Evolutionary conservation across 495 filamentous ascomycete genomes (phyloP).

Genomic region (Penicillium odoratum): DNA sequence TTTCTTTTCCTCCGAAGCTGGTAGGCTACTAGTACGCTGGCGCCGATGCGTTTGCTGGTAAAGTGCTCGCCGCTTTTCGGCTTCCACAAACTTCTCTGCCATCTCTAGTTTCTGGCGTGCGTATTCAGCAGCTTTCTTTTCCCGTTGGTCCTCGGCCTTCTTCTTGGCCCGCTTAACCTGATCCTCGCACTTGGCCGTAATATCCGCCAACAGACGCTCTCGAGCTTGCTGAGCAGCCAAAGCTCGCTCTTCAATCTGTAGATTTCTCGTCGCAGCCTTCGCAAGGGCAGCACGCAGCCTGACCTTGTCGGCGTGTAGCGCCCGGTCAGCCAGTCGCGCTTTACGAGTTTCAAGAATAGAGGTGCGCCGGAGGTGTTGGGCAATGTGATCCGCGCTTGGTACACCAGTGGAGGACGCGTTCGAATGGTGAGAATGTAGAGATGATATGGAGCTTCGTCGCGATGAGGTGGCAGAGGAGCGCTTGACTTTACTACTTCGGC

Average conservation of each 20-base stretch:
- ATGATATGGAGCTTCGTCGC: constrained; percentile 86
- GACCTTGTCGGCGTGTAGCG: constrained; percentile 96
- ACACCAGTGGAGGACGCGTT: constrained; percentile 62
- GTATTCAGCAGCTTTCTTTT: constrained; percentile 84
- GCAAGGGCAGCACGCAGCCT: constrained; percentile 82
- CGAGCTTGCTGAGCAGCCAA: constrained; percentile 88
- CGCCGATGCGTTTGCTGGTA: constrained; percentile 60
- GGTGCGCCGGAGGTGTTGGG: constrained; percentile 85
- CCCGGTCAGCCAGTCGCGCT: constrained; percentile 87
- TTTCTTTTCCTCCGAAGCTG: constrained; percentile 58
- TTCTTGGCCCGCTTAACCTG: constrained; percentile 94
- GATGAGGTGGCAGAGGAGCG: constrained; percentile 85
- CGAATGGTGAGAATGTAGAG: constrained; percentile 73
- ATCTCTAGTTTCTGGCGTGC: constrained; percentile 73
- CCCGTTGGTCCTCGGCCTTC: constrained; percentile 87
- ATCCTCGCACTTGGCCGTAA: constrained; percentile 89
- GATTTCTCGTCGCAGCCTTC: constrained; percentile 69
- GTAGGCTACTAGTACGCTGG: constrained; percentile 63
- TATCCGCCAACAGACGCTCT: constrained; percentile 88
- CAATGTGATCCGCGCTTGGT: constrained; percentile 77
- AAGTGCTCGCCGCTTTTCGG: constrained; percentile 65
- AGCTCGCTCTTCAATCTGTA: constrained; percentile 73
- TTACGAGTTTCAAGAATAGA: constrained; percentile 93
- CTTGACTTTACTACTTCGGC: constrained; percentile 65
- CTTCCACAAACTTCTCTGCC: constrained; percentile 86